Evolutionary conservation across 2,329 filamentous ascomycete species (phyloP).

Genomic region (Hyphodiscus sp.): DNA sequence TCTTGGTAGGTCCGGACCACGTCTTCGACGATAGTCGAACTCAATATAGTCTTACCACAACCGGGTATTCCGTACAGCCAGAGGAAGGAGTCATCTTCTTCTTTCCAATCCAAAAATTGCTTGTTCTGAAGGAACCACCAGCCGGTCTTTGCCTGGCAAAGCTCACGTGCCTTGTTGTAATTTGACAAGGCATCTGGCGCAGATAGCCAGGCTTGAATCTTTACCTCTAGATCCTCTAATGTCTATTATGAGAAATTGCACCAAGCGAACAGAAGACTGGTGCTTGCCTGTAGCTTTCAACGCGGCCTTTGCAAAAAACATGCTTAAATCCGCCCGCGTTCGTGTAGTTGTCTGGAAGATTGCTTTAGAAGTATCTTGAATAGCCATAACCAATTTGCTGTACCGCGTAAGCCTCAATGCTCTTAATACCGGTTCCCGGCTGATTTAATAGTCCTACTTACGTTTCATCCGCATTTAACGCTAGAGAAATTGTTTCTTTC

Average conservation of each 20-base stretch:
- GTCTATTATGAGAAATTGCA: neutral
- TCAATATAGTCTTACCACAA: neutral
- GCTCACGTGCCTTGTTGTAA: slow-evolving; percentile 17
- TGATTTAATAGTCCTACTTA: neutral
- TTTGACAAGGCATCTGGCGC: slow-evolving; percentile 20
- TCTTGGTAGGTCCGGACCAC: too few species aligned
- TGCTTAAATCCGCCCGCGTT: neutral
- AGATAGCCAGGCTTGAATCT: slow-evolving; percentile 16
- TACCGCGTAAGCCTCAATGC: too few species aligned
- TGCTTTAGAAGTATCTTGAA: neutral
- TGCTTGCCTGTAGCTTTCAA: too few species aligned
- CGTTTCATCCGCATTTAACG: slow-evolving; percentile 1
- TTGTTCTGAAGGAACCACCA: slow-evolving; percentile 17
- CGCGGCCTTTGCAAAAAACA: neutral
- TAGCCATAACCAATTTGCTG: neutral
- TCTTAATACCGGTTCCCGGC: too few species aligned
- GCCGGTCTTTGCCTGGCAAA: slow-evolving; percentile 21
- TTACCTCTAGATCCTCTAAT: neutral
- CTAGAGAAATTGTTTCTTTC: neutral
- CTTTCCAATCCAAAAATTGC: slow-evolving; percentile 28
- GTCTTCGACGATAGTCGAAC: slow-evolving; percentile 31
- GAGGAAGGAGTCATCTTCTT: slow-evolving; percentile 28
- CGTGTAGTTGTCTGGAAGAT: neutral
- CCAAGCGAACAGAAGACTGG: neutral
- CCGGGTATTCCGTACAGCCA: slow-evolving; percentile 33